Evolutionary conservation across 129 eudicot species (phyloP).

Genomic region (Lonicera japonica): DNA sequence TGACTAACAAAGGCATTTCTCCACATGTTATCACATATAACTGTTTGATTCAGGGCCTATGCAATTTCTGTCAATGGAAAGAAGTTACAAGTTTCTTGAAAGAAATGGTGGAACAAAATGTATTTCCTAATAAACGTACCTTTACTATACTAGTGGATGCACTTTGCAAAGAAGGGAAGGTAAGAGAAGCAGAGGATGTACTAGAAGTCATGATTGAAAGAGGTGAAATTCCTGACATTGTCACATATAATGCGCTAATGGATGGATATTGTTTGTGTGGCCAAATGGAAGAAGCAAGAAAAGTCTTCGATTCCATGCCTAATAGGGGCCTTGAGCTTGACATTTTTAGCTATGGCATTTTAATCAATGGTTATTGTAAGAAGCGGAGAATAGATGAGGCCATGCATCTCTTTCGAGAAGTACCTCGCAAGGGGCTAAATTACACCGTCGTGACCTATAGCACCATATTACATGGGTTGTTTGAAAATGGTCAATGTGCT

Average conservation of each 20-base stretch:
- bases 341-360: constrained; percentile 8
- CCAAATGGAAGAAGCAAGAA: constrained; percentile 24
- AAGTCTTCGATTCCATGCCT: constrained; percentile 11
- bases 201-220: constrained; percentile 8
- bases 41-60: too few relatives aligned
- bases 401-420: constrained; percentile 15
- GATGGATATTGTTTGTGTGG: constrained; percentile 49
- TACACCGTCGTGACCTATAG: constrained; percentile 23
- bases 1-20: constrained; percentile 26
- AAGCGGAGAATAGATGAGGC: constrained; percentile 5
- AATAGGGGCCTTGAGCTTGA: background rate
- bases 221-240: constrained; percentile 6
- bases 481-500: constrained; percentile 16
- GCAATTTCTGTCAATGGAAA: constrained; percentile 17
- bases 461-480: constrained; percentile 25
- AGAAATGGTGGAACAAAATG: constrained; percentile 15
- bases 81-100: constrained; percentile 16
- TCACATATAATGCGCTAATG: constrained; percentile 17
- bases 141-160: constrained; percentile 29
- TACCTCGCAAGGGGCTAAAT: constrained; percentile 19
- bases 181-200: constrained; percentile 20
- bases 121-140: constrained; percentile 7
- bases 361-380: constrained; percentile 27
- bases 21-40: constrained; percentile 35
- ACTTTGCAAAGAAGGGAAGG: constrained; percentile 27